Conservation (phyloP, 2,329 filamentous ascomycete species). For the Apiospora phragmitis region DNA sequence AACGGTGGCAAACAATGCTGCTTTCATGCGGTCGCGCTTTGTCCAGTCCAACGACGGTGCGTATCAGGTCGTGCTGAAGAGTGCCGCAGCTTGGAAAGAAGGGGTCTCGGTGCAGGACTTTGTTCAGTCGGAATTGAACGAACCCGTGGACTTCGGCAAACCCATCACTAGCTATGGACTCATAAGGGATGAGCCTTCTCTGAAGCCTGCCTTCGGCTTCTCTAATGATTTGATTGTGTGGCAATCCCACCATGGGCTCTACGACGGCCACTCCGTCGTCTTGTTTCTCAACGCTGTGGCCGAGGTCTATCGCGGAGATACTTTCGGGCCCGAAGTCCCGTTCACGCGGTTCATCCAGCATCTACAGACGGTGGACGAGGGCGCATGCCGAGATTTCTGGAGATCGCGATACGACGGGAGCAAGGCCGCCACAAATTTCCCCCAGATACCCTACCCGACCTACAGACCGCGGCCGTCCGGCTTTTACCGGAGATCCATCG, state of each 20-base stretch:
- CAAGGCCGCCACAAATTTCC: neutral
- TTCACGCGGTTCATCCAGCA: neutral
- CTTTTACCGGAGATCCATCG: neutral
- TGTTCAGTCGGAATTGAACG: too few relatives aligned
- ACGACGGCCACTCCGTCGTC: constrained; percentile 12
- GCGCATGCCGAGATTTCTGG: neutral
- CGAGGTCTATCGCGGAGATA: constrained; percentile 1
- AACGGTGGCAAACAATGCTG: neutral
- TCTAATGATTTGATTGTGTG: neutral
- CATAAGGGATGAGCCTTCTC: too few relatives aligned
- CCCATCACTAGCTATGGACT: too few relatives aligned
- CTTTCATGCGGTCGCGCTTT: neutral
- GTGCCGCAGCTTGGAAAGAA: too few relatives aligned
- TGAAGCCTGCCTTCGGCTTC: too few relatives aligned
- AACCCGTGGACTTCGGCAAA: too few relatives aligned
- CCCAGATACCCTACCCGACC: neutral
- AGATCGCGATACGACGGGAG: neutral
- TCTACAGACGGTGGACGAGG: neutral
- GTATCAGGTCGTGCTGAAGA: neutral
- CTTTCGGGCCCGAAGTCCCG: too few relatives aligned
- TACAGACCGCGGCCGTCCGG: neutral
- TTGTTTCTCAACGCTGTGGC: constrained; percentile 6
- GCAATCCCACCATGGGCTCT: constrained; percentile 12
- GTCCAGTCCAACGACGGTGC: neutral
- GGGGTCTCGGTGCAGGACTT: too few relatives aligned